These are phyloP conservation scores for Entomophthora muscae DNA, from an alignment of 371 early-diverging fungal species.

Conservation along the genomic window DNA sequence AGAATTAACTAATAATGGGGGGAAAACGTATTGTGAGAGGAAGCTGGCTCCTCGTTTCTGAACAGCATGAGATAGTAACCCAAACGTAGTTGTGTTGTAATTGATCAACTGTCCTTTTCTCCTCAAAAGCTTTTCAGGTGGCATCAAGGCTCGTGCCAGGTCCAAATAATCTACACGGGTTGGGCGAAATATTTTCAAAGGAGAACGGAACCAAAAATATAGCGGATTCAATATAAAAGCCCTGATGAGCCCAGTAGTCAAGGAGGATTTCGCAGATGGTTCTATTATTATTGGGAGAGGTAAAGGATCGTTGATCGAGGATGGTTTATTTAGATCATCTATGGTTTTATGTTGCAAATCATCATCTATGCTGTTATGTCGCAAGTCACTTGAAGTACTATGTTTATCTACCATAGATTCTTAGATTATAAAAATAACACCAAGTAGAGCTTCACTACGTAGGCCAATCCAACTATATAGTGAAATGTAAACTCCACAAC, in stretches of 20 bases:
- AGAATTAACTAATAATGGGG: conserved; percentile 55
- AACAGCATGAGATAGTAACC: conserved; percentile 51
- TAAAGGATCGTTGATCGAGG: neutral
- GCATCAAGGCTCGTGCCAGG: conserved; percentile 51
- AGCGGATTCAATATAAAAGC: conserved; percentile 41
- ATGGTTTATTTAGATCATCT: neutral
- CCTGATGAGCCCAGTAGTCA: conserved; percentile 34
- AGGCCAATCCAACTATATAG: no score
- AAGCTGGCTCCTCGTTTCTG: conserved; percentile 38
- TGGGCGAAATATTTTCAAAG: conserved; percentile 60
- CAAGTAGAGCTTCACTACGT: no score
- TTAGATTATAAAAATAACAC: no score
- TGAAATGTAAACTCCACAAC: no score
- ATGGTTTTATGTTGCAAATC: neutral
- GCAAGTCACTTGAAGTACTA: no score
- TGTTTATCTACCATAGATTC: no score
- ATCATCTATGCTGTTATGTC: no score
- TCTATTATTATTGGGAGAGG: neutral
- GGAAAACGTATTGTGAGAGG: conserved; percentile 48
- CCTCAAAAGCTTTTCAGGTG: conserved; percentile 19
- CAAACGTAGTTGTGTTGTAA: conserved; percentile 29
- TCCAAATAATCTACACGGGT: conserved; percentile 59
- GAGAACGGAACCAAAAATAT: conserved; percentile 56
- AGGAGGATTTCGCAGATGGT: neutral
- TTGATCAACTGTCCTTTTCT: conserved; percentile 13